A percentile compares a stretch with the other conserved stretches of the same genome.
phyloP scores from a whole-genome alignment of 352 stramenopile species.

The Phytophthora nicotianae region DNA sequence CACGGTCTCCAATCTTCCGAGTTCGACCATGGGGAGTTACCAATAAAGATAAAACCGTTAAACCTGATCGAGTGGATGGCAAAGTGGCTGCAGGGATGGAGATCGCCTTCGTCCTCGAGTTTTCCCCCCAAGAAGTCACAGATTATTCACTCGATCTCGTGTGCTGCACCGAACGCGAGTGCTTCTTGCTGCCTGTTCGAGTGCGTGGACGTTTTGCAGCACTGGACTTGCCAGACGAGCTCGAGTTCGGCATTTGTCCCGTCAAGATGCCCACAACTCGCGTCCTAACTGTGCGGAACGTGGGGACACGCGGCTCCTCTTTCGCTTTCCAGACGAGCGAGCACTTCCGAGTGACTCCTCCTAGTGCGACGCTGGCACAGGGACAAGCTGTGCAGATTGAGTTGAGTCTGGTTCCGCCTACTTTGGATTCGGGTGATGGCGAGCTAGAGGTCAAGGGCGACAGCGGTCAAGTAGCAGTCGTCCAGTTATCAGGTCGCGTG shows the following conservation, averaged over 20 bases:
- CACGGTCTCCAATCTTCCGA: constrained; percentile 90
- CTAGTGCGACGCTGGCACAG: constrained; percentile 65
- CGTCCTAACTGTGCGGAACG: constrained; percentile 90
- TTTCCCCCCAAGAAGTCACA: constrained; percentile 88
- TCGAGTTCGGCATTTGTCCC: constrained; percentile 86
- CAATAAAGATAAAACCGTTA: constrained; percentile 7
- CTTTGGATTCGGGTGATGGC: constrained; percentile 51
- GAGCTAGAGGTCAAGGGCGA: constrained; percentile 88
- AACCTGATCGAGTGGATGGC: constrained; percentile 49
- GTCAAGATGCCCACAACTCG: constrained; percentile 85
- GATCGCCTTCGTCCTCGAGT: constrained; percentile 90
- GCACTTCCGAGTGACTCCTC: constrained; percentile 68
- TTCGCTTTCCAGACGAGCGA: constrained; percentile 78
- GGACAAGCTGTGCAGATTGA: constrained; percentile 82
- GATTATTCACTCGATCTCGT: constrained; percentile 92
- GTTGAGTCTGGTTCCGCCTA: constrained; percentile 54
- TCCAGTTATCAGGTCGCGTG: constrained; percentile 73
- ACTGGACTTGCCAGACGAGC: constrained; percentile 91
- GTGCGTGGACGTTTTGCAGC: constrained; percentile 82
- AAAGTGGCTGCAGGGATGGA: constrained; percentile 96
- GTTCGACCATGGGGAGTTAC: constrained; percentile 40
- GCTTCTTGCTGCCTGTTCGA: constrained; percentile 92
- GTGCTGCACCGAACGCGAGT: constrained; percentile 94
- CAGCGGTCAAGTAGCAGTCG: constrained; percentile 68
- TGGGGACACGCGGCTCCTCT: constrained; percentile 77